Evolutionary conservation across 352 stramenopile species (phyloP), one percentile per base, ranked within the genome.

Genomic region (Plasmopara viticola): DNA sequence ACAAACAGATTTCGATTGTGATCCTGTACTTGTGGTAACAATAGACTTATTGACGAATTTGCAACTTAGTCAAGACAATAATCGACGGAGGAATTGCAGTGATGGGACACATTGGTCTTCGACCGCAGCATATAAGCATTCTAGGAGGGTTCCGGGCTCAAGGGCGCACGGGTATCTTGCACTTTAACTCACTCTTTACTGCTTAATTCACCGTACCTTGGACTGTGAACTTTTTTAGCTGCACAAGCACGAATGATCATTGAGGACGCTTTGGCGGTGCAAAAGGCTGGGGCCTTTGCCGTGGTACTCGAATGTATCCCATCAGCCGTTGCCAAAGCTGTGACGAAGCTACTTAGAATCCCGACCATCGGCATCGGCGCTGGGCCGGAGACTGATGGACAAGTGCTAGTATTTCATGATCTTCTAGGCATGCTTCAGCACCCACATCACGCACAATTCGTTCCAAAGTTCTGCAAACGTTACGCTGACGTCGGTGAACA

Each of bases 291-390:
- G 12, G 94, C 89, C 5, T 99, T 99, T 74, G 88, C 90, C 0
- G 67, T 99, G 38, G 68, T 95, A 41, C 48, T 96, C 9, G 86
- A 95, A 56, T 96, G 84, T 37, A 78, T 91, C 10, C 81, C 82
- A 10, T 78, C 80, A 14, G 54, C 91, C 52, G 96, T 99, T 13
- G 95, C 87, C 9, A 86, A 89, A 49, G 86, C 87, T 10, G 79
- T 99, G 46, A 98, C 96, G 0, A 78, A 98, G 33, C 72, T 96
- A 15, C 73, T 99, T 9, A 83, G 96, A 46, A 98, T 99, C 64
- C 96, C 97, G 6, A 98, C 92, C 2, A 99, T 99, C 64, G 97
- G 97, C 18, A 99, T 99, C 63, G 97, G 97, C 34, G 95, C 95
- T 42, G 93, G 93, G 0, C 76, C 86, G 9, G 68, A 95, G 25